Conservation (phyloP, 306 rosid species). For the Pterocarpus santalinus region DNA sequence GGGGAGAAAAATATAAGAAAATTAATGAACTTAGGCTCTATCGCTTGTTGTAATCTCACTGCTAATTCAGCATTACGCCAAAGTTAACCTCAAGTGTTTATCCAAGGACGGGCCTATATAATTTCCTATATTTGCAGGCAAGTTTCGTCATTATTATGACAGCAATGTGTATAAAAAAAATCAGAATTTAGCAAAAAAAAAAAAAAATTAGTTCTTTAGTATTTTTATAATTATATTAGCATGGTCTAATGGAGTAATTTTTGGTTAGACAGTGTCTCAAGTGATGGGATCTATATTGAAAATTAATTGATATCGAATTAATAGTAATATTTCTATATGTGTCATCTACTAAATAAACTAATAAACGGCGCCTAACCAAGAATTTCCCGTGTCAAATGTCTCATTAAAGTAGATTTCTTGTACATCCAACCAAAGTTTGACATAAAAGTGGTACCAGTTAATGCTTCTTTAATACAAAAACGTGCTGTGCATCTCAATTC, state of each 20-base stretch:
- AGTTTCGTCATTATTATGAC: not conserved
- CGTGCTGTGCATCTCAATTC: not conserved
- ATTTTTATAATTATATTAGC: too few species aligned
- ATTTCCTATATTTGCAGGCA: not conserved
- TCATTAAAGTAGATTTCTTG: not conserved
- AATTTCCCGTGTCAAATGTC: not conserved
- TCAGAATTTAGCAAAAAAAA: too few species aligned
- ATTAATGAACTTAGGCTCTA: not conserved
- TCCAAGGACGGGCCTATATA: not conserved
- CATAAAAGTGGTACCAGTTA: not conserved
- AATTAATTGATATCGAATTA: too few species aligned
- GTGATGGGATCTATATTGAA: too few species aligned
- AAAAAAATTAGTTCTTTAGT: too few species aligned
- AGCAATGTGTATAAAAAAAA: too few species aligned
- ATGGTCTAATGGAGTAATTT: too few species aligned
- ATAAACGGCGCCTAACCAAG: not conserved
- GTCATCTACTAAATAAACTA: too few species aligned
- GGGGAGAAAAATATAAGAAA: not conserved
- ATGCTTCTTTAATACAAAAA: not conserved
- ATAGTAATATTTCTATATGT: too few species aligned
- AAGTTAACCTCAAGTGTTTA: not conserved
- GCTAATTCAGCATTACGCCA: not conserved
- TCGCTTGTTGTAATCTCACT: not conserved
- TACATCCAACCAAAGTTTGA: not conserved
- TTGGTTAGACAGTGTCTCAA: too few species aligned